A percentile compares a stretch with the other conserved stretches of the same genome.
Conservation (phyloP, 495 filamentous ascomycete genomes). For the Ramalina peruviana region DNA sequence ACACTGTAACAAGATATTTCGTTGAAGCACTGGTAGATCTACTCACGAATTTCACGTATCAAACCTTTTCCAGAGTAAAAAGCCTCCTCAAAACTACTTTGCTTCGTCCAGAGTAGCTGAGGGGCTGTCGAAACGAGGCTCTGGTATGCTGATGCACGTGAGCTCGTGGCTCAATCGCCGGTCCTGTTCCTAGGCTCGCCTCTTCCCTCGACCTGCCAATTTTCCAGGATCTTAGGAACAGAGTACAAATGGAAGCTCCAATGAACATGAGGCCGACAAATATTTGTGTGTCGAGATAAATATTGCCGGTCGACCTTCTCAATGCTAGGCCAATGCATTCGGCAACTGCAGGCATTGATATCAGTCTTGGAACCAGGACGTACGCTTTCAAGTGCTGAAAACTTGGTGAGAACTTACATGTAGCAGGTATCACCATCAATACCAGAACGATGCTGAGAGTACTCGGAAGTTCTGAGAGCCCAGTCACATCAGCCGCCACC, state of each 20-base stretch:
- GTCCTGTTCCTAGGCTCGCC: background rate
- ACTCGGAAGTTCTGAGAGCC: constrained; percentile 51
- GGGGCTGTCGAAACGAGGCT: too few relatives aligned
- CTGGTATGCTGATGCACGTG: background rate
- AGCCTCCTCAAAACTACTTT: too few relatives aligned
- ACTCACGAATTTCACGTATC: too few relatives aligned
- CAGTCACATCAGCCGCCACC: constrained; percentile 60
- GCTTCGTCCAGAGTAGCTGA: too few relatives aligned
- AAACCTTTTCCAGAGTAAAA: too few relatives aligned
- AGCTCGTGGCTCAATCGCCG: background rate
- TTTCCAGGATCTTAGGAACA: constrained; percentile 38
- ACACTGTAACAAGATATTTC: too few relatives aligned
- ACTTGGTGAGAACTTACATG: constrained; percentile 21
- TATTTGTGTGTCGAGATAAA: constrained; percentile 49
- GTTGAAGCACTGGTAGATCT: too few relatives aligned
- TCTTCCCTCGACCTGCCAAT: constrained; percentile 11
- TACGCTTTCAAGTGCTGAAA: background rate
- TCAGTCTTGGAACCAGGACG: background rate
- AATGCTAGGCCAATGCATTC: constrained; percentile 66
- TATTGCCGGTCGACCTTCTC: constrained; percentile 26
- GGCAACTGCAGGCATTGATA: constrained; percentile 37
- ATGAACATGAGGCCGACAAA: constrained; percentile 56
- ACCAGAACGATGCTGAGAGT: constrained; percentile 63
- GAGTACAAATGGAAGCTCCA: constrained; percentile 38
- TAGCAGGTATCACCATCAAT: constrained; percentile 51